phyloP scores from a whole-genome alignment of 179 eudicot species.

The Beta macrorhiza region DNA sequence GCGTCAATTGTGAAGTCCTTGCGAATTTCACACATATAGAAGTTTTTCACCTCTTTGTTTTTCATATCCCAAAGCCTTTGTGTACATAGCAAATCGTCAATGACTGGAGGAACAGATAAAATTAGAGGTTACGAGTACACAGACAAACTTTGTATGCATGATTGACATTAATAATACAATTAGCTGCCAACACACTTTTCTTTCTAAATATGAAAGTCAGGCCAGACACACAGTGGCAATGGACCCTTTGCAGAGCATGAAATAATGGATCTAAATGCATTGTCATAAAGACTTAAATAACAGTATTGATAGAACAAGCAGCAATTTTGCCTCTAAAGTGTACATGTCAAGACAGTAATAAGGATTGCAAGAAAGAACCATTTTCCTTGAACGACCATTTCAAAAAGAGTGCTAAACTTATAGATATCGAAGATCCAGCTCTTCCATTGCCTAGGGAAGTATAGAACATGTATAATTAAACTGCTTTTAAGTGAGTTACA shows the following conservation, averaged over 20 bases:
- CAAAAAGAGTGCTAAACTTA: background rate
- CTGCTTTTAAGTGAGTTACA: background rate
- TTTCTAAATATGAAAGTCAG: constrained; percentile 2
- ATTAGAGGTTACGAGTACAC: background rate
- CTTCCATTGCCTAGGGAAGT: background rate
- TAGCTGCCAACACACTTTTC: background rate
- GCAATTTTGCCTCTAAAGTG: background rate
- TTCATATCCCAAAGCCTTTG: constrained; percentile 98
- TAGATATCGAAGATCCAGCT: background rate
- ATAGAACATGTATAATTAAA: background rate
- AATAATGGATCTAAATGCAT: background rate
- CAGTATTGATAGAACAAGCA: background rate
- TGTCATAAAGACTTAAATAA: background rate
- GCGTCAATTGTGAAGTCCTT: constrained; percentile 95
- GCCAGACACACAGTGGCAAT: background rate
- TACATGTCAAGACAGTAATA: constrained; percentile 1
- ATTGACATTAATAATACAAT: background rate
- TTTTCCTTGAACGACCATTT: background rate
- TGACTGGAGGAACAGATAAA: constrained; percentile 45
- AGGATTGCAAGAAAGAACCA: background rate
- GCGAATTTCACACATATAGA: constrained; percentile 89
- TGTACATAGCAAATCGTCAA: constrained; percentile 78
- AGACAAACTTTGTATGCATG: background rate
- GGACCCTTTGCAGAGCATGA: background rate
- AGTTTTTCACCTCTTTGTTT: constrained; percentile 59